Percentiles rank a stretch among this genome's conserved stretches.
Evolutionary conservation across 495 filamentous ascomycete genomes (phyloP).

Genomic region (Symbiotaphrina buchneri): DNA sequence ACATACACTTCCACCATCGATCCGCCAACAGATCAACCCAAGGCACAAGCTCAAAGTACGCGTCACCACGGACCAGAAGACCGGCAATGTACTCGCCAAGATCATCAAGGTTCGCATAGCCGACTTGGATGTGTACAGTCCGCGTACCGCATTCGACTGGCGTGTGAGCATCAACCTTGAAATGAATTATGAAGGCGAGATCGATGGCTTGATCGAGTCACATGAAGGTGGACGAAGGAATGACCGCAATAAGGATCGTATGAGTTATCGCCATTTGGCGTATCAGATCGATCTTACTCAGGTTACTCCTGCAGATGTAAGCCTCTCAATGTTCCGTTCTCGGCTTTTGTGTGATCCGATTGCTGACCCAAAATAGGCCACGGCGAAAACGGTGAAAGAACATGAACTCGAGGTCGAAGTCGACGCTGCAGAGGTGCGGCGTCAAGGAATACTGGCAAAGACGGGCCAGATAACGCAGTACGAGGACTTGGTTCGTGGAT

Average conservation of each 20-base stretch:
- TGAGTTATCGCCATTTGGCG: conserved; percentile 65
- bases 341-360: too few relatives aligned
- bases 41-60: conserved; percentile 46
- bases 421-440: conserved; percentile 36
- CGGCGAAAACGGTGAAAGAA: conserved; percentile 34
- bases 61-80: conserved; percentile 54
- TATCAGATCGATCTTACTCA: conserved; percentile 86
- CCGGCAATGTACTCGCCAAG: conserved; percentile 46
- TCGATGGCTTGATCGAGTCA: conserved; percentile 25
- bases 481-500: conserved; percentile 50
- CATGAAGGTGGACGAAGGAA: conserved; percentile 18
- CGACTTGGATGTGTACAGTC: conserved; percentile 61
- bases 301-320: conserved; percentile 42
- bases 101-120: conserved; percentile 79
- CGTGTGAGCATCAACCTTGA: conserved; percentile 80
- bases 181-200: conserved; percentile 57
- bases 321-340: conserved; percentile 9
- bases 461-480: conserved; percentile 40
- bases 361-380: conserved; percentile 11
- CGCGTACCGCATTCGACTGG: conserved; percentile 52
- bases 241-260: conserved; percentile 62
- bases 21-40: conserved; percentile 29
- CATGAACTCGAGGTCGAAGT: conserved; percentile 84
- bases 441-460: conserved; percentile 41
- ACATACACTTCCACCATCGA: conserved; percentile 25